phyloP scores from a whole-genome alignment of 1,139 yeast species.

The Geotrichum citri-aurantii region DNA sequence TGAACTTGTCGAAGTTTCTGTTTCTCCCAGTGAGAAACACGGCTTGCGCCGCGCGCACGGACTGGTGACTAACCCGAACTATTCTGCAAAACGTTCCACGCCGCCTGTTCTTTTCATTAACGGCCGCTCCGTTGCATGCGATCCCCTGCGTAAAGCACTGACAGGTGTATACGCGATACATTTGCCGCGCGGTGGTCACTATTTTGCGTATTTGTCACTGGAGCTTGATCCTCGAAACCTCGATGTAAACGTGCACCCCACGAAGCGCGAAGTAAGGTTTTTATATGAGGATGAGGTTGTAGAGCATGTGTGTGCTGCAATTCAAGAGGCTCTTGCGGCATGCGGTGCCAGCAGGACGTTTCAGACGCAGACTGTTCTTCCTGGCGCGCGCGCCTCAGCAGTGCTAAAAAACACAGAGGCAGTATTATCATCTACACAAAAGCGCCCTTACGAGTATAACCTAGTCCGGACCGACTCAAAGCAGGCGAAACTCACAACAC shows the following conservation, averaged over 20 bases:
- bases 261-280: conserved; percentile 87
- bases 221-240: conserved; percentile 60
- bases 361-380: conserved; percentile 53
- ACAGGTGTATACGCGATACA: conserved; percentile 57
- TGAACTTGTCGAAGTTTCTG: conserved; percentile 50
- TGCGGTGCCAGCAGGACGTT: conserved; percentile 68
- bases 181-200: conserved; percentile 73
- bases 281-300: conserved; percentile 81
- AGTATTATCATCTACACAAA: conserved; percentile 12
- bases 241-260: conserved; percentile 95
- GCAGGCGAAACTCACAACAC: conserved; percentile 54
- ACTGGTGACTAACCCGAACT: conserved; percentile 66
- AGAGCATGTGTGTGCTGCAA: conserved; percentile 47
- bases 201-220: conserved; percentile 71
- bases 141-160: conserved; percentile 68
- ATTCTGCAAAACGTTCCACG: conserved; percentile 57
- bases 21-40: conserved; percentile 31
- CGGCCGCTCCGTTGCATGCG: conserved; percentile 74
- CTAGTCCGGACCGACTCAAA: conserved; percentile 61
- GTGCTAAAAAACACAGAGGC: background rate
- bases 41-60: conserved; percentile 56
- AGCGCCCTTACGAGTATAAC: conserved; percentile 33
- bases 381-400: conserved; percentile 2
- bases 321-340: conserved; percentile 50
- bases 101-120: conserved; percentile 80